Evolutionary conservation across 192 early-diverging fungal species (phyloP).

Genomic region (Lobosporangium transversale): DNA sequence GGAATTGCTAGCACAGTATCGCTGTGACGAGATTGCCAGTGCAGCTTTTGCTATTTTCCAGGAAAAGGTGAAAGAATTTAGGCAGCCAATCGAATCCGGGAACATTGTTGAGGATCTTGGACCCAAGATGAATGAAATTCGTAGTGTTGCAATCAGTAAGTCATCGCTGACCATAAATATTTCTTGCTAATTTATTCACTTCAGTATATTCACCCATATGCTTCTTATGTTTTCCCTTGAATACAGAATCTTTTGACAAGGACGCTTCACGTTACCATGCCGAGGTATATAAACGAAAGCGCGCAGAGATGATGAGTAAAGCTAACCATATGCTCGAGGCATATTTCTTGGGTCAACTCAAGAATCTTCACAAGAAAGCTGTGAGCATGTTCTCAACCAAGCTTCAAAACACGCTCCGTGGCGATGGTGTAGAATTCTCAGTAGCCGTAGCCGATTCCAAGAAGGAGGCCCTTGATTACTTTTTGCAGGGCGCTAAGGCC

Average conservation of each 20-base stretch:
- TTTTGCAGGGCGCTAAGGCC: constrained; percentile 61
- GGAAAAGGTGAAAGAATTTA: constrained; percentile 69
- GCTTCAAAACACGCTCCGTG: constrained; percentile 65
- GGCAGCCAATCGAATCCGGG: constrained; percentile 79
- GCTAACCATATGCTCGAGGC: constrained; percentile 81
- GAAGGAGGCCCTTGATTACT: constrained; percentile 59
- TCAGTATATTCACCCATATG: too few species aligned
- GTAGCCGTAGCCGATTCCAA: constrained; percentile 60
- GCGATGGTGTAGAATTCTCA: constrained; percentile 71
- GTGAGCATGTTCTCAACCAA: constrained; percentile 72
- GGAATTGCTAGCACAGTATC: constrained; percentile 96
- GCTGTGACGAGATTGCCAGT: constrained; percentile 96
- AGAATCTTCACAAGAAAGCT: constrained; percentile 83
- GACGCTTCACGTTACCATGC: constrained; percentile 91
- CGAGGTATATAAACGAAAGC: constrained; percentile 89
- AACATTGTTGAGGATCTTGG: constrained; percentile 84
- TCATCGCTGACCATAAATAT: not conserved
- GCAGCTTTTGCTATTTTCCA: constrained; percentile 76
- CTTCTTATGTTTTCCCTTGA: too few species aligned
- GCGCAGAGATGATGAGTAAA: constrained; percentile 79
- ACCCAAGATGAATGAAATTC: constrained; percentile 63
- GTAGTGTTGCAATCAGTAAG: constrained; percentile 65
- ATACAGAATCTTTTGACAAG: constrained; percentile 87
- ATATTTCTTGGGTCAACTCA: constrained; percentile 86
- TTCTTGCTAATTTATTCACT: not conserved